Base-by-base conservation (phyloP, 2,329 filamentous ascomycete species). In the Grosmannia huntii region DNA sequence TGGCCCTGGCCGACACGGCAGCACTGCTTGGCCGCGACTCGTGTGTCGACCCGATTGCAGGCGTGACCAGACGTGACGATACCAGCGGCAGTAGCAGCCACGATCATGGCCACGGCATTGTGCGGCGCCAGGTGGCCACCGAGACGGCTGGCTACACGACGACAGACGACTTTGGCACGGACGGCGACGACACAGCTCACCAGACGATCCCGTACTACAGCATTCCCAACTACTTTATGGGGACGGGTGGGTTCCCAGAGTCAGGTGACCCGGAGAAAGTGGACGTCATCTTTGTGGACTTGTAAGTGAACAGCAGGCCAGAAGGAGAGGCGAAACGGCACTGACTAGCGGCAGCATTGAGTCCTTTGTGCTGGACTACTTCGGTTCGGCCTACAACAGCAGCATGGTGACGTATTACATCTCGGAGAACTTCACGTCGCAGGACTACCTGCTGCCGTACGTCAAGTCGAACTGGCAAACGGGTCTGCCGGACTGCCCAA, bases 171-270 rank as follows among this genome's bases (percentile, higher is more conserved):
- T 82, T 81, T 62, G 80, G 80, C 55, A 72, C 67, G 3, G 79
- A 75, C 54, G 70, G 79, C 19, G 80, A 83, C 63, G 80, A 83
- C 61, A 83, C 80, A 0, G 64, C 72, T 6, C 80, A 83, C 67
- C 69, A 70, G 4, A 56, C 58, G 9, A 78, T 81, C 50, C 72
- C 77, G 1, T 65, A 70, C 58, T 79, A 76, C 68, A 51, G 64
- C 1, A 71, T 77, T 50, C 79, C 79, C 5, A 71, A 75, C 60
- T 77, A 77, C 63, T 76, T 79, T 63, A 74, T 78, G 64, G 73
- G 72, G 3, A 72, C 75, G 19, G 77, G 68, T 7, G 75, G 73
- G 0, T 79, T 81, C 57, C 75, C 76, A 0, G 59, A 65, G 2
- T 68, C 74, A 27, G 74, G 75, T 1, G 69, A 67, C 21, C 74